phyloP scores from a whole-genome alignment of 495 filamentous ascomycete genomes.

The Daldinia loculata region DNA sequence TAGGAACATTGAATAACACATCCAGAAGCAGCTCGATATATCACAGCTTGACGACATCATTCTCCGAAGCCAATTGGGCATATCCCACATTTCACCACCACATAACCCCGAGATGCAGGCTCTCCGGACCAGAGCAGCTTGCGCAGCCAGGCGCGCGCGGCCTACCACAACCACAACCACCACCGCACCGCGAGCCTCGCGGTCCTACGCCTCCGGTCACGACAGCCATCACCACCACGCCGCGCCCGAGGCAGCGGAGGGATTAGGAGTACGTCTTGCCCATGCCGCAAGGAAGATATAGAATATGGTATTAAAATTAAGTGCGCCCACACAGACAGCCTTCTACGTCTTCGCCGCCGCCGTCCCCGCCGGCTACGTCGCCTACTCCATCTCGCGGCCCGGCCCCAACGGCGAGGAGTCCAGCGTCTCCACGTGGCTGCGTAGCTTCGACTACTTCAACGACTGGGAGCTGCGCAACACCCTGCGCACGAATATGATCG shows the following conservation, averaged over 20 bases:
- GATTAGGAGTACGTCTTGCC: constrained; percentile 53
- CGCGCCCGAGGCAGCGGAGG: constrained; percentile 50
- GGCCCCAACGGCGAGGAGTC: constrained; percentile 55
- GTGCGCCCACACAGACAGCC: constrained; percentile 35
- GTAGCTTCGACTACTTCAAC: constrained; percentile 48
- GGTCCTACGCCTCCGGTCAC: constrained; percentile 54
- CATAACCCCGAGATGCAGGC: constrained; percentile 53
- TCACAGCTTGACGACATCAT: constrained; percentile 25
- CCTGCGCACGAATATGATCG: constrained; percentile 49
- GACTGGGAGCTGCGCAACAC: constrained; percentile 54
- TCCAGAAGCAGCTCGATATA: constrained; percentile 18
- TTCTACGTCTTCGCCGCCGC: constrained; percentile 52
- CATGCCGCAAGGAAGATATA: no score
- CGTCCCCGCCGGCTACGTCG: constrained; percentile 46
- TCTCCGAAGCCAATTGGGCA: constrained; percentile 40
- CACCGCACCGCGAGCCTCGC: constrained; percentile 40
- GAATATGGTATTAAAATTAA: no score
- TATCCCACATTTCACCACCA: constrained; percentile 23
- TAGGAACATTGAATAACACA: no score
- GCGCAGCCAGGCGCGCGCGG: constrained; percentile 49
- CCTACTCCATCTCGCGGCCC: constrained; percentile 54
- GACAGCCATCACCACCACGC: constrained; percentile 15
- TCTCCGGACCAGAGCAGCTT: constrained; percentile 53
- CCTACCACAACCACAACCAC: constrained; percentile 31
- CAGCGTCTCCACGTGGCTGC: constrained; percentile 46